Evolutionary conservation across 495 filamentous ascomycete species (phyloP), one percentile per base, ranked within the genome.

Genomic region (Chlorociboria aeruginascens): DNA sequence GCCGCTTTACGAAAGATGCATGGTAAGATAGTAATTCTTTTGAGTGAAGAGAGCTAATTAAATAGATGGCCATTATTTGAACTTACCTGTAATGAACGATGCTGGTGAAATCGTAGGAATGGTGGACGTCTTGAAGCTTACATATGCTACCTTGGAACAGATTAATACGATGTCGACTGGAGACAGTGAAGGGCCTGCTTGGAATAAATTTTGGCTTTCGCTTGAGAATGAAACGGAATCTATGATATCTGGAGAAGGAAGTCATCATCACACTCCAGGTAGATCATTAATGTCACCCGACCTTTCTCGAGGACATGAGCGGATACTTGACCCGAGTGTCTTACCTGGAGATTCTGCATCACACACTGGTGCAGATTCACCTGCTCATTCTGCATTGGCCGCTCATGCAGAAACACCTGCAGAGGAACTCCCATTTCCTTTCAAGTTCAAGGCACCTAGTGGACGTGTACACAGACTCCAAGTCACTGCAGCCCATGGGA

Each of bases 181-280:
- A 28, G 90, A 98, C 59, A 87, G 79, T 54, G 92, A 97, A 65
- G 92, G 92, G 0, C 92, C 92, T 12, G 92, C 92, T 11, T 98
- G 92, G 92, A 95, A 96, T 69, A 97, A 96, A 68, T 98, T 98
- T 70, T 98, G 92, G 92, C 70, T 97, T 45, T 96, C 92, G 3
- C 78, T 98, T 54, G 58, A 58, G 7, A 89, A 96, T 65, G 92
- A 96, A 60, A 92, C 90, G 4, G 92, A 97, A 64, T 98, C 92
- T 0, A 83, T 94, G 72, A 79, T 97, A 52, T 99, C 92, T 46
- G 92, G 93, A 39, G 86, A 88, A 48, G 84, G 85, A 45, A 78
- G 74, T 55, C 80, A 82, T 45, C 69, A 68, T 36, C 55, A 58
- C 42, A 79, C 58, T 71, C 82, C 54, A 59, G 72, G 62, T 12